phyloP scores from a whole-genome alignment of 768 basidiomycete genomes.

The Lentinus brumalis region DNA sequence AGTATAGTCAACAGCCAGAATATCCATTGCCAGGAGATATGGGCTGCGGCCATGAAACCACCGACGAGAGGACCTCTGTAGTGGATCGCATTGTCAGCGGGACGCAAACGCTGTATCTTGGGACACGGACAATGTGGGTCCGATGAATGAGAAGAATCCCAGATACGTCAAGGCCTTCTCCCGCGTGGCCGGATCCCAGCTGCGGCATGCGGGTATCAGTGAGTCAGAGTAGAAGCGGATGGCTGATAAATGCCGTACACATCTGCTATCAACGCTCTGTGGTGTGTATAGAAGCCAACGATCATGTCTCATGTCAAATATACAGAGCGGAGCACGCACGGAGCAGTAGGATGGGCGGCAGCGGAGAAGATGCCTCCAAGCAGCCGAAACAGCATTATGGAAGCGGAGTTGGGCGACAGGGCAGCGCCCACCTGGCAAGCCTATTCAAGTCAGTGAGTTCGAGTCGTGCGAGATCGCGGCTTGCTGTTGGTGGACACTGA shows the following conservation, averaged over 20 bases:
- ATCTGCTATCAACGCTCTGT: not conserved
- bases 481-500: not conserved
- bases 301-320: too few species aligned
- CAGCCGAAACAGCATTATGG: conserved; percentile 67
- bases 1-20: conserved; percentile 67
- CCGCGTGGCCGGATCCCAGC: conserved; percentile 63
- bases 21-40: conserved; percentile 61
- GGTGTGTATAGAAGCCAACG: not conserved
- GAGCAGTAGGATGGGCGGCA: conserved; percentile 64
- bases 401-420: conserved; percentile 55
- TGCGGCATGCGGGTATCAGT: too few species aligned
- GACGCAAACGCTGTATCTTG: not conserved
- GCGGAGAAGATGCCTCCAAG: conserved; percentile 66
- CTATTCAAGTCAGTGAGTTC: not conserved
- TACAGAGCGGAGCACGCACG: conserved; percentile 36
- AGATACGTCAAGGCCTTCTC: conserved; percentile 67
- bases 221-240: too few species aligned
- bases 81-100: not conserved
- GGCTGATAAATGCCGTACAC: conserved; percentile 26
- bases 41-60: conserved; percentile 35
- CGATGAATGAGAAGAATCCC: conserved; percentile 52
- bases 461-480: not conserved
- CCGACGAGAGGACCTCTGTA: conserved; percentile 29
- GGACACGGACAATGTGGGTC: conserved; percentile 44
- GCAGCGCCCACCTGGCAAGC: conserved; percentile 39